Evolutionary conservation across 371 early-diverging fungal genomes (phyloP).

Genomic region (Lichtheimia ramosa): DNA sequence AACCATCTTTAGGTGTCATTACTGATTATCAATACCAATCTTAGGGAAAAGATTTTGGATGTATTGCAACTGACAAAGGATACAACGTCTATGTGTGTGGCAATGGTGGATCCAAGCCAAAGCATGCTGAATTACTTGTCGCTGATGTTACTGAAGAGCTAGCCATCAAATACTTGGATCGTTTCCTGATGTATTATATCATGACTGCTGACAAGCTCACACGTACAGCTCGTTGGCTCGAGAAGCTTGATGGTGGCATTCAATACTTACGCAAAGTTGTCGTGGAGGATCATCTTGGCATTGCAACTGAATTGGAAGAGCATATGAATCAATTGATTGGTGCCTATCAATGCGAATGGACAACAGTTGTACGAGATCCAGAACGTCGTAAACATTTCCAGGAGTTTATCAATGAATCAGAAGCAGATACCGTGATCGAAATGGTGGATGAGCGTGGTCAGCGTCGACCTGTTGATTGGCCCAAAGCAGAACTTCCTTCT

Average conservation of each 20-base stretch:
- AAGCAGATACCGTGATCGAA: constrained; percentile 51
- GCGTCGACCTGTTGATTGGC: constrained; percentile 65
- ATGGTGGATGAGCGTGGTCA: constrained; percentile 64
- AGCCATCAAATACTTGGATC: constrained; percentile 60
- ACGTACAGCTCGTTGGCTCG: constrained; percentile 72
- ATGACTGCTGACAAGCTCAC: constrained; percentile 64
- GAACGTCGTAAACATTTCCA: constrained; percentile 50
- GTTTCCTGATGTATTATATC: constrained; percentile 74
- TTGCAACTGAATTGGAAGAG: constrained; percentile 56
- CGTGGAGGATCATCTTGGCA: constrained; percentile 64
- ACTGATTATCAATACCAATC: not conserved
- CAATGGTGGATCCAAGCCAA: constrained; percentile 69
- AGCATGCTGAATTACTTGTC: constrained; percentile 63
- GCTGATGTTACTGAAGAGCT: constrained; percentile 54
- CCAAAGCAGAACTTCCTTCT: constrained; percentile 36
- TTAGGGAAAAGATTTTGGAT: constrained; percentile 45
- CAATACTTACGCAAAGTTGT: constrained; percentile 60
- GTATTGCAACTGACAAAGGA: constrained; percentile 73
- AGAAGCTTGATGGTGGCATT: constrained; percentile 69
- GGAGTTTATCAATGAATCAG: constrained; percentile 54
- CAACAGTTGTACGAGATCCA: constrained; percentile 59
- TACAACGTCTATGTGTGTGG: constrained; percentile 72
- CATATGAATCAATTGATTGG: constrained; percentile 60
- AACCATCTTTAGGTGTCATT: constrained; percentile 12
- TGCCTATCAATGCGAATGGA: constrained; percentile 69